These are phyloP conservation scores for Paraphoma chrysanthemicola DNA, from an alignment of 2,329 filamentous ascomycete genomes.

Conservation along the genomic window DNA sequence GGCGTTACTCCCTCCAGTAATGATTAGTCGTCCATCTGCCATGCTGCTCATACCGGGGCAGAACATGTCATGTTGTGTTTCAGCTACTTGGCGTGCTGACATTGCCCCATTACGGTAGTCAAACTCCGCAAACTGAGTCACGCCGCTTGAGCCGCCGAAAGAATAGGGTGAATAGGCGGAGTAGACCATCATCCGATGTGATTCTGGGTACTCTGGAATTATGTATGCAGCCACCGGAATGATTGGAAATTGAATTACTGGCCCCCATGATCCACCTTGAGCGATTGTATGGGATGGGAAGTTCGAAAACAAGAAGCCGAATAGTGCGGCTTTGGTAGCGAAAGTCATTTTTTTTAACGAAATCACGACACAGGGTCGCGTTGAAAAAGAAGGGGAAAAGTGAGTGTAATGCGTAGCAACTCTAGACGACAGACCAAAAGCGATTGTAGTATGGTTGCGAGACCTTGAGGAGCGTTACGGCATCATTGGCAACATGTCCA, in stretches of 20 bases:
- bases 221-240: constrained; percentile 30
- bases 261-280: constrained; percentile 19
- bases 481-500: not conserved
- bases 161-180: constrained; percentile 20
- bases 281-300: constrained; percentile 4
- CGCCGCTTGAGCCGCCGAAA: constrained; percentile 18
- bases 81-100: constrained; percentile 19
- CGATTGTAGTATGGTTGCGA: not conserved
- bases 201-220: constrained; percentile 23
- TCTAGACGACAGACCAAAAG: not conserved
- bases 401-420: not conserved
- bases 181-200: constrained; percentile 24
- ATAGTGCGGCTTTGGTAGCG: not conserved
- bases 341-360: not conserved
- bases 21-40: constrained; percentile 20
- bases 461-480: not conserved
- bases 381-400: not conserved
- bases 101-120: constrained; percentile 18
- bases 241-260: constrained; percentile 23
- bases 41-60: constrained; percentile 27
- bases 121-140: constrained; percentile 28
- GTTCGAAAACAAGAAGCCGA: not conserved
- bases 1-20: constrained; percentile 26
- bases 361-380: not conserved
- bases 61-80: constrained; percentile 32